These are phyloP conservation scores for Gaertneriomyces semiglobifer DNA, from an alignment of 192 early-diverging fungal genomes.

Conservation along the genomic window DNA sequence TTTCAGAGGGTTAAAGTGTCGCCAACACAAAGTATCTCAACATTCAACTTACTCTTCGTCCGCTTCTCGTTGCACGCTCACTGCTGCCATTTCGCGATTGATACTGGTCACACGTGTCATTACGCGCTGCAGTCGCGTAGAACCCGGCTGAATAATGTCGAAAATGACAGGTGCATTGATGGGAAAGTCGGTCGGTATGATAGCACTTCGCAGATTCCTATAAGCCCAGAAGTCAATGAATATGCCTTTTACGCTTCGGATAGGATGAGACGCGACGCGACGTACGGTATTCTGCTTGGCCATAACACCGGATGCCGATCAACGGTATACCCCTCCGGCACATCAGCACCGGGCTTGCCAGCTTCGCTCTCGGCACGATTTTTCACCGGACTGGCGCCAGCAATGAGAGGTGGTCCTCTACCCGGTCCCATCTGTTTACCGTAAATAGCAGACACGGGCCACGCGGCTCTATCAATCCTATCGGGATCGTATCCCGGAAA, in stretches of 20 bases:
- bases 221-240: neutral
- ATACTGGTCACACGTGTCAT: constrained; percentile 47
- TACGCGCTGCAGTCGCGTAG: constrained; percentile 41
- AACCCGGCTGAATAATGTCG: constrained; percentile 55
- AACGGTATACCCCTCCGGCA: constrained; percentile 42
- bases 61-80: constrained; percentile 45
- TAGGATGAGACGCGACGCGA: neutral
- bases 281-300: constrained; percentile 49
- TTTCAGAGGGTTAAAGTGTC: constrained; percentile 8
- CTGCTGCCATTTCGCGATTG: constrained; percentile 48
- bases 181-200: constrained; percentile 46
- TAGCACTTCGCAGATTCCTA: constrained; percentile 38
- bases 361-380: neutral
- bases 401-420: constrained; percentile 3
- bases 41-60: constrained; percentile 26
- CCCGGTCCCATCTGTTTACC: constrained; percentile 21
- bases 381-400: neutral
- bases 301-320: constrained; percentile 53
- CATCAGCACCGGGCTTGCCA: constrained; percentile 18
- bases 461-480: constrained; percentile 30
- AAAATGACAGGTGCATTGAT: constrained; percentile 53
- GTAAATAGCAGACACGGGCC: constrained; percentile 46
- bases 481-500: constrained; percentile 56
- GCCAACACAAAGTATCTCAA: neutral
- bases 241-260: neutral